Conservation (phyloP, 2,329 filamentous ascomycete genomes). For the Fusarium staphyleae region DNA sequence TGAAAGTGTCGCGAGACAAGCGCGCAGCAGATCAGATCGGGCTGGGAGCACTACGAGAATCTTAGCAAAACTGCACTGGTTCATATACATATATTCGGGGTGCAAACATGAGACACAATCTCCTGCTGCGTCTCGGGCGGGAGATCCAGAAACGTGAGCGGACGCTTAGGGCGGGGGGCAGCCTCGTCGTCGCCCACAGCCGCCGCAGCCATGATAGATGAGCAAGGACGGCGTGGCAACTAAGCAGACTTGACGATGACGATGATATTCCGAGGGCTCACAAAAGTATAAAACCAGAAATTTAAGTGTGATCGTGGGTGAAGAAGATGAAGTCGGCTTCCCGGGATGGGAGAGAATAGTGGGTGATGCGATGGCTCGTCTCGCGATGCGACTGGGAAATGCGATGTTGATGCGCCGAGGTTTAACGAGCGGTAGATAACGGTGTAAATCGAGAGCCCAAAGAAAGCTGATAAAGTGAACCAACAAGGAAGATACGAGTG, state of each 20-base stretch:
- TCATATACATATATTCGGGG: neutral
- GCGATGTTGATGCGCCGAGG: conserved; percentile 30
- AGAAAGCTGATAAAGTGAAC: conserved; percentile 13
- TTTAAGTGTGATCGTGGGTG: neutral
- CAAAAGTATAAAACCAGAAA: neutral
- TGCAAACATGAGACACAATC: conserved; percentile 56
- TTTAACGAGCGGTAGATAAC: conserved; percentile 23
- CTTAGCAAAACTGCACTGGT: conserved; percentile 7
- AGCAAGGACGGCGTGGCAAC: conserved; percentile 34
- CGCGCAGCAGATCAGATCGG: conserved; percentile 63
- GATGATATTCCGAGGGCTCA: neutral
- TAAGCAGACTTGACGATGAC: conserved; percentile 11
- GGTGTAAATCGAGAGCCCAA: conserved; percentile 21
- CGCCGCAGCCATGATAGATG: conserved; percentile 48
- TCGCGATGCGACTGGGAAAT: conserved; percentile 26
- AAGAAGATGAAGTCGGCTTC: neutral
- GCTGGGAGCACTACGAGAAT: conserved; percentile 55
- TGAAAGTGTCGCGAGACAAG: conserved; percentile 66
- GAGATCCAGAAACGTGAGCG: conserved; percentile 50
- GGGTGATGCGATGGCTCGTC: conserved; percentile 14
- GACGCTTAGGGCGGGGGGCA: conserved; percentile 26
- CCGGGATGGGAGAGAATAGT: neutral
- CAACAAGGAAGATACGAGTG: conserved; percentile 4
- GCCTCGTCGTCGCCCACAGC: conserved; percentile 44
- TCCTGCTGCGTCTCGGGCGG: conserved; percentile 58